Evolutionary conservation across 306 rosid genomes (phyloP).

Genomic region (Spatholobus suberectus): DNA sequence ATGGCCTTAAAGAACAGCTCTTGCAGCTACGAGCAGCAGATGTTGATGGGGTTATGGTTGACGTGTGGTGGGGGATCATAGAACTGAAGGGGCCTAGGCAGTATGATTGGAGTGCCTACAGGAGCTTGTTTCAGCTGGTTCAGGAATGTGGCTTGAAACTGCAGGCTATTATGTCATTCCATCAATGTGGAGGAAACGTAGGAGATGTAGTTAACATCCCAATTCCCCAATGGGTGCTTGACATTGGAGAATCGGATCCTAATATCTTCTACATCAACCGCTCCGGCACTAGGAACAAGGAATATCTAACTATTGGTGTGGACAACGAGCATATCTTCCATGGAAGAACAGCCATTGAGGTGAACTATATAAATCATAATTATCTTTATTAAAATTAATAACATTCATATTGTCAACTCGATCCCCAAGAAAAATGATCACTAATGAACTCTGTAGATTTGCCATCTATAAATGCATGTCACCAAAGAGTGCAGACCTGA

Average conservation of each 20-base stretch:
- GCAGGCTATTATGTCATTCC: slow-evolving; percentile 87
- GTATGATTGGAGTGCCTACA: slow-evolving; percentile 74
- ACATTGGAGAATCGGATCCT: slow-evolving; percentile 71
- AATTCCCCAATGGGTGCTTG: slow-evolving; percentile 73
- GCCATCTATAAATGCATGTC: slow-evolving; percentile 12
- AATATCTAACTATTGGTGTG: slow-evolving; percentile 78
- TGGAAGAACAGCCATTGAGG: slow-evolving; percentile 80
- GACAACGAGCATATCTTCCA: slow-evolving; percentile 65
- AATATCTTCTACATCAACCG: slow-evolving; percentile 77
- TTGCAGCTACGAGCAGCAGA: slow-evolving; percentile 58
- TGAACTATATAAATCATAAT: slow-evolving; percentile 15
- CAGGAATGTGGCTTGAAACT: slow-evolving; percentile 69
- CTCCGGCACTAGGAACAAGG: slow-evolving; percentile 61
- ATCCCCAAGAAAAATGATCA: not conserved
- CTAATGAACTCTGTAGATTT: not conserved
- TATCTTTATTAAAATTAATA: not conserved
- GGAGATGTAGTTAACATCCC: slow-evolving; percentile 81
- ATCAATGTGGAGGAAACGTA: slow-evolving; percentile 90
- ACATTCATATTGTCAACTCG: not conserved
- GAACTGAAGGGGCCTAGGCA: slow-evolving; percentile 73
- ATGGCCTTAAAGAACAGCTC: slow-evolving; percentile 55
- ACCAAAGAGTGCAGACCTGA: not conserved
- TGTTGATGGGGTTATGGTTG: slow-evolving; percentile 88
- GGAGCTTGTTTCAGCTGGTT: slow-evolving; percentile 69
- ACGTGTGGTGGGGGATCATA: slow-evolving; percentile 96